Conservation (phyloP, 305 asterid genomes). For the Lippia alba region DNA sequence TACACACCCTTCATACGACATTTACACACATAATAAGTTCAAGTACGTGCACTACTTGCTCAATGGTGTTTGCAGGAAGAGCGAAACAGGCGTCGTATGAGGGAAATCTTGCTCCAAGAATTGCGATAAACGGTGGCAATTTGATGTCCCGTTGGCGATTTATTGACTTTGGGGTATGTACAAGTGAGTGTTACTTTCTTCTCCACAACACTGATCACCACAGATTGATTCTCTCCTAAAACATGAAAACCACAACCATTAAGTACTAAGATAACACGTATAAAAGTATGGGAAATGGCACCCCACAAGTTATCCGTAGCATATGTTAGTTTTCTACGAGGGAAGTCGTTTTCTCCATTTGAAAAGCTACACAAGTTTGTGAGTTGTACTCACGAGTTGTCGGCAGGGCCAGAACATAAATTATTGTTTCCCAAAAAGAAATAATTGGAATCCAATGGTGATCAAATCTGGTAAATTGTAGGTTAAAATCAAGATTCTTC, state of each 20-base stretch:
- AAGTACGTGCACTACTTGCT: neutral
- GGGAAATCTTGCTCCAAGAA: neutral
- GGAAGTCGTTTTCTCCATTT: no score
- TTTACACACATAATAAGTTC: neutral
- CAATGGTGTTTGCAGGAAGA: neutral
- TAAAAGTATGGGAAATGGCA: neutral
- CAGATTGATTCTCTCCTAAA: slow-evolving; percentile 29
- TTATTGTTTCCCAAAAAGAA: no score
- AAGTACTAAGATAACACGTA: neutral
- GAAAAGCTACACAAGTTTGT: no score
- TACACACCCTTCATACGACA: neutral
- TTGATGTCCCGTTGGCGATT: neutral
- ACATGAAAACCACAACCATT: neutral
- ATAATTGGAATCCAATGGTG: no score
- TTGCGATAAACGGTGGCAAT: neutral
- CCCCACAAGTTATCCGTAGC: neutral
- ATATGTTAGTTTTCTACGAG: no score
- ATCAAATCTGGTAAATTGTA: no score
- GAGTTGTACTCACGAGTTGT: no score
- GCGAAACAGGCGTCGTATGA: neutral
- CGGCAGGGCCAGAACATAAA: no score
- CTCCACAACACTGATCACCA: slow-evolving; percentile 27
- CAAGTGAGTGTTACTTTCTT: slow-evolving; percentile 27
- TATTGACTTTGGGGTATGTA: neutral
- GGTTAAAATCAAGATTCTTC: no score